Conservation (phyloP, 306 rosid genomes). For the Senna tora region DNA sequence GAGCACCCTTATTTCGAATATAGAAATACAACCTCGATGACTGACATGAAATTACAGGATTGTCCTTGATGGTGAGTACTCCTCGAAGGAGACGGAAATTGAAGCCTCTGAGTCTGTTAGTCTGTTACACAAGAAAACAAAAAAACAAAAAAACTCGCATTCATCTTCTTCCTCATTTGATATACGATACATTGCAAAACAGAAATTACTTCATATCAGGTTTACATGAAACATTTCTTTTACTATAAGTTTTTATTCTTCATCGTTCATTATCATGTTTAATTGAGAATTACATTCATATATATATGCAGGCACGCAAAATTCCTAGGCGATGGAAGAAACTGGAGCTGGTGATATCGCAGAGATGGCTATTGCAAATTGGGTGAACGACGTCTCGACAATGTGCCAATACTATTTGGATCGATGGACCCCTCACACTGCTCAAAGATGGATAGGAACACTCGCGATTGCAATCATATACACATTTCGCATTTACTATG, state of each 20-base stretch:
- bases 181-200: too few species aligned
- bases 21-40: background rate
- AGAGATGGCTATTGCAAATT: background rate
- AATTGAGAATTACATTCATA: background rate
- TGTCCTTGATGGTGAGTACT: background rate
- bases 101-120: background rate
- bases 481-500: conserved; percentile 15
- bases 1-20: too few species aligned
- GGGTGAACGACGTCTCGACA: conserved; percentile 16
- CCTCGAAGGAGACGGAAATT: background rate
- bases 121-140: background rate
- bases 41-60: background rate
- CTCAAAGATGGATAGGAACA: conserved; percentile 49
- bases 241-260: background rate
- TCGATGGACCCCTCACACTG: conserved; percentile 37
- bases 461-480: conserved; percentile 12
- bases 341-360: background rate
- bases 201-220: too few species aligned
- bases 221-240: too few species aligned
- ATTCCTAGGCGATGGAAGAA: conserved; percentile 17
- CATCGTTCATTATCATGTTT: background rate
- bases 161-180: background rate
- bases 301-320: background rate
- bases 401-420: conserved; percentile 13
- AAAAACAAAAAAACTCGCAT: background rate